phyloP scores from a whole-genome alignment of 78 protist species.

The Dictyostelium intermedium region DNA sequence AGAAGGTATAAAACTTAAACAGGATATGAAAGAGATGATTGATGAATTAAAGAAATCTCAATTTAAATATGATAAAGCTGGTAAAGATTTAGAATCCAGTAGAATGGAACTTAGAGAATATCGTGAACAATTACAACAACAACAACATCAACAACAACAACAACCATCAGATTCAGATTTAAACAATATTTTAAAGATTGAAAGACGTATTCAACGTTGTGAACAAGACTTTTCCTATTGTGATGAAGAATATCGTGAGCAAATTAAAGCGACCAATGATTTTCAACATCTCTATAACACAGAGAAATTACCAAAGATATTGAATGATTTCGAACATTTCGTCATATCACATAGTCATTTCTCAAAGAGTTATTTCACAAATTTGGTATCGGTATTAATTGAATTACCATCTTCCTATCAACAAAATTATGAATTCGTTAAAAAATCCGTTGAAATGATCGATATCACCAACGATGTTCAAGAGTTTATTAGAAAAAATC shows the following conservation, averaged over 20 bases:
- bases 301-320: conserved; percentile 59
- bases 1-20: conserved; percentile 37
- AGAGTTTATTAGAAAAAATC: conserved; percentile 49
- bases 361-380: conserved; percentile 18
- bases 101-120: conserved; percentile 34
- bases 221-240: neutral
- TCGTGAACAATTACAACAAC: neutral
- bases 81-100: conserved; percentile 34
- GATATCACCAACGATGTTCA: conserved; percentile 56
- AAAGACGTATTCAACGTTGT: neutral
- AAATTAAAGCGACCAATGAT: conserved; percentile 76
- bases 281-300: conserved; percentile 53
- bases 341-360: conserved; percentile 27
- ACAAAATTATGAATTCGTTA: conserved; percentile 29
- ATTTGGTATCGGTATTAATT: neutral
- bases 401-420: conserved; percentile 31
- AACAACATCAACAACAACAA: neutral
- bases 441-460: conserved; percentile 7
- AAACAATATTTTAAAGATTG: conserved; percentile 19
- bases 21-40: conserved; percentile 60
- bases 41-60: conserved; percentile 63
- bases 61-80: conserved; percentile 49
- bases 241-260: conserved; percentile 69
- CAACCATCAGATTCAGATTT: conserved; percentile 11
- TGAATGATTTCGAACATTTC: conserved; percentile 65